Evolutionary conservation across 768 basidiomycete species (phyloP).

Genomic region (Panaeolus cyanescens): DNA sequence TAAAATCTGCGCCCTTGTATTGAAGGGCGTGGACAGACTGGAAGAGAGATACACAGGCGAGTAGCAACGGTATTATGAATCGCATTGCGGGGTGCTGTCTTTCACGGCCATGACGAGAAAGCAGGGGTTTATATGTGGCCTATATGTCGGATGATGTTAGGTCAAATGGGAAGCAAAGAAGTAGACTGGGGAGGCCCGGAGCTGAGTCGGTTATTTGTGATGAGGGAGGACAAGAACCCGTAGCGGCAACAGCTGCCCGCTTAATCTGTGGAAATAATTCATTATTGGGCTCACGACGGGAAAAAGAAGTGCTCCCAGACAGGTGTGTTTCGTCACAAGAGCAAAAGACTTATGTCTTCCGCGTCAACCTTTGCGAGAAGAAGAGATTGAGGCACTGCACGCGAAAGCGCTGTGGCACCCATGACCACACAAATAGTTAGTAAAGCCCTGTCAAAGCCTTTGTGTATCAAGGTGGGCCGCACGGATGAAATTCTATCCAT

Average conservation of each 20-base stretch:
- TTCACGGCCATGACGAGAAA: background rate
- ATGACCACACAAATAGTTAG: background rate
- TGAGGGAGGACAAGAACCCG: background rate
- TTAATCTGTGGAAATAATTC: background rate
- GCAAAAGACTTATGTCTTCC: background rate
- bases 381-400: background rate
- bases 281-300: background rate
- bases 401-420: background rate
- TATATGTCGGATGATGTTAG: slow-evolving; percentile 2
- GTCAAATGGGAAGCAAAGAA: background rate
- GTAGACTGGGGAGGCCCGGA: background rate
- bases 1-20: slow-evolving; percentile 59
- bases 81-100: slow-evolving; percentile 20
- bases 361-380: background rate
- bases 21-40: slow-evolving; percentile 35
- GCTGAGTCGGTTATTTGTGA: background rate
- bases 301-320: background rate
- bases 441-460: background rate
- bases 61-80: slow-evolving; percentile 15
- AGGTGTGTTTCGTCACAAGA: background rate
- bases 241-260: background rate
- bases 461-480: background rate
- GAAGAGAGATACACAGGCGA: slow-evolving; percentile 16
- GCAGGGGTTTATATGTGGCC: background rate
- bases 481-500: background rate